Evolutionary conservation across 1,139 yeast species (phyloP), one percentile per base, ranked within the genome.

Genomic region (Yamadazyma siamensis): DNA sequence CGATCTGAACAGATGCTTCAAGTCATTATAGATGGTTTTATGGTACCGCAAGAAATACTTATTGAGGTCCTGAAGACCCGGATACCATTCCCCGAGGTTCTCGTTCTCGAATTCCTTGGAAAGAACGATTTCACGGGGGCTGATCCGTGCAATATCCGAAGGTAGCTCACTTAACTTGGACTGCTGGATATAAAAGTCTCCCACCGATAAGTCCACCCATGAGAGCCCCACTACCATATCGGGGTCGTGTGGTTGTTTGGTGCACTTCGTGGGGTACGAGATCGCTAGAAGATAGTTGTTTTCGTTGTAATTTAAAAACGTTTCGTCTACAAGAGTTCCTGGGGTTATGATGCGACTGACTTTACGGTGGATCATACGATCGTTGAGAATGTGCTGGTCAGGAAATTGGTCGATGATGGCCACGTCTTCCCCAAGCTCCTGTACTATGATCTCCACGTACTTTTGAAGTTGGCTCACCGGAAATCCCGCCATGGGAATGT

Each of bases 121-220:
- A 5, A 80, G 41, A 5, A 80, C 52, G 10, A 85, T 68, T 46
- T 85, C 95, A 32, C 77, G 67, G 1, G 95, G 94, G 30, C 62
- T 65, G 4, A 85, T 74, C 25, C 94, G 59, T 0, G 85, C 62
- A 2, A 85, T 53, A 37, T 80, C 85, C 4, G 83, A 66, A 35
- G 71, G 60, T 4, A 85, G 50, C n/a, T 72, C 72, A 4, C 60
- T 65, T 13, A 75, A 47, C 0, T 73, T 69, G 0, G 88, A 77
- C 26, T 75, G 75, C 45, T 84, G 84, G 3, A 79, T 79, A 46
- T 67, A 76, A 28, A 87, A 75, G 21, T 77, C 80, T 0, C 97
- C 97, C 1, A 91, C 77, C 0, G 94, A 82, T 1, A 91, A 64
- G 54, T 91, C 97, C 21, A 83, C 73, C 98, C 98, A 91, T 13